Evolutionary conservation across 371 early-diverging fungal species (phyloP), one percentile per base, ranked within the genome.

Genomic region (Parasitella parasitica): DNA sequence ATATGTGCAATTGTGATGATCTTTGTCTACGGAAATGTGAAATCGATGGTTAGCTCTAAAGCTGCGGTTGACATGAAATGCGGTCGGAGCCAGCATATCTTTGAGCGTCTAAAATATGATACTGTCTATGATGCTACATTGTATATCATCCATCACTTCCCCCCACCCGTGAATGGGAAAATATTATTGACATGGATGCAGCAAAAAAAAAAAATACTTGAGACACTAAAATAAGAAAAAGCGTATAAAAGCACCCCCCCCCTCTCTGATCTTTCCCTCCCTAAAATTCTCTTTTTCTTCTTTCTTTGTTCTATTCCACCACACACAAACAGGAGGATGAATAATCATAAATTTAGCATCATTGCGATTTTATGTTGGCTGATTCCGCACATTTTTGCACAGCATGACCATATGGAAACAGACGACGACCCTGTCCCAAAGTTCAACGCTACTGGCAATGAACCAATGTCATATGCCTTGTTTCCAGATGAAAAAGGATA

Each of bases 401-500:
- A 80, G 35, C 77, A 77, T 39, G 52, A 56, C 4, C 73, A 74
- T 58, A 75, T 70, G 73, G 49, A 32, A 16, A 34, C 57, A n/a
- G 69, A 70, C 30, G 77, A 72, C 30, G 77, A 72, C 13, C 62
- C 69, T 20, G 38, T 71, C 43, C 76, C 76, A 16, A 56, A 68
- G 1, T 80, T 80, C 46, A 80, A 80, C 57, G 57, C 78, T 15
- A 77, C 81, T 5, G 81, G 78, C 4, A 68, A 73, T 22, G 81
- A 81, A 28, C 78, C 81, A 37, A 78, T 81, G 78, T 78, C 78
- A 6, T 81, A 81, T 59, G 75, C 78, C 18, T 52, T 76, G n/a
- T 74, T 66, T 30, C 75, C 78, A 13, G 78, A 67, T 8, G 60
- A 78, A 26, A 76, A 78, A 48, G 69, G 67, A 0, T 76, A 75